phyloP scores from a whole-genome alignment of 345 rosid genomes.

The Hibiscus mutabilis region DNA sequence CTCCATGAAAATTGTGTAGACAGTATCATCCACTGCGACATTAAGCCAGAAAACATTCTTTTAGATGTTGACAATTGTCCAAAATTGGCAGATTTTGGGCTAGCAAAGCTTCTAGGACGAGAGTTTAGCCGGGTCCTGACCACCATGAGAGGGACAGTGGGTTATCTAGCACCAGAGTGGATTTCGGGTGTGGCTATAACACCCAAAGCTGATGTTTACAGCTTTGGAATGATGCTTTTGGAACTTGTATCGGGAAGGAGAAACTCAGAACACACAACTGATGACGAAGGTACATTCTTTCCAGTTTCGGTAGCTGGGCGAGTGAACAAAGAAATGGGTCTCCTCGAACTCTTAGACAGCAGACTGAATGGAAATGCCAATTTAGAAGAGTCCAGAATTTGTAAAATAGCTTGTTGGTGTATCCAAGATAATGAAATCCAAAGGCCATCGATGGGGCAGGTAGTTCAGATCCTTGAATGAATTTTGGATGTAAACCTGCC shows the following conservation, averaged over 20 bases:
- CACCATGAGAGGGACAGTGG: constrained; percentile 78
- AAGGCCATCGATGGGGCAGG: constrained; percentile 75
- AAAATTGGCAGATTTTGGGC: constrained; percentile 80
- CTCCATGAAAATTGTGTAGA: constrained; percentile 78
- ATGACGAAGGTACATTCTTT: constrained; percentile 42
- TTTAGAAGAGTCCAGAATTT: constrained; percentile 49
- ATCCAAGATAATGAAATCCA: constrained; percentile 72
- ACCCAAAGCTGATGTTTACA: constrained; percentile 77
- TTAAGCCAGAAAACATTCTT: constrained; percentile 87
- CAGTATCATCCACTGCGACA: constrained; percentile 79
- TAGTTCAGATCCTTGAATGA: constrained; percentile 78
- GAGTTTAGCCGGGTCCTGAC: constrained; percentile 80
- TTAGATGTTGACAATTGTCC: constrained; percentile 56
- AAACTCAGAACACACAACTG: constrained; percentile 46
- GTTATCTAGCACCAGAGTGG: constrained; percentile 91
- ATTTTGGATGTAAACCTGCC: constrained; percentile 48
- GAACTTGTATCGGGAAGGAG: constrained; percentile 76
- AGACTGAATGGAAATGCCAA: constrained; percentile 37
- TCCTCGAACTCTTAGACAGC: constrained; percentile 48
- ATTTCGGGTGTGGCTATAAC: constrained; percentile 76
- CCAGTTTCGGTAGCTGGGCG: constrained; percentile 50
- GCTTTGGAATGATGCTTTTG: constrained; percentile 86
- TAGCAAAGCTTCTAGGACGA: constrained; percentile 76
- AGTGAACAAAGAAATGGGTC: constrained; percentile 36
- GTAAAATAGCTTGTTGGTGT: constrained; percentile 76